phyloP scores from a whole-genome alignment of 179 eudicot genomes.

The Pouteria campechiana region DNA sequence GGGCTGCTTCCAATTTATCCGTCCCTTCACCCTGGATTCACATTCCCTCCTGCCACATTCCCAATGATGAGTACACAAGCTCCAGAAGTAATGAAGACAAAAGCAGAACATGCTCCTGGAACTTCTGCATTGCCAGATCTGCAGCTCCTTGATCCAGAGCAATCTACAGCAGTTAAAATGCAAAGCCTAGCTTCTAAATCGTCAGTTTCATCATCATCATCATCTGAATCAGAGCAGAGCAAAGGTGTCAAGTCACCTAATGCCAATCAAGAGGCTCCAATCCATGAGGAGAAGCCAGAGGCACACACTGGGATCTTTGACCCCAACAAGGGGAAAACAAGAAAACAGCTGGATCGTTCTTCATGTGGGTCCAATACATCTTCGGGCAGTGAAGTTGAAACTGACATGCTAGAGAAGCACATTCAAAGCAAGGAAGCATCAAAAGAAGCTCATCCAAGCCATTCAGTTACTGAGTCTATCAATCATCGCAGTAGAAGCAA shows the following conservation, averaged over 20 bases:
- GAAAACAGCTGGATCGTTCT: constrained; percentile 77
- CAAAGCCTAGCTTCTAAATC: constrained; percentile 37
- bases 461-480: constrained; percentile 28
- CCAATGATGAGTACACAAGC: constrained; percentile 20
- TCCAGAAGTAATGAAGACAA: constrained; percentile 15
- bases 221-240: constrained; percentile 45
- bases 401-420: constrained; percentile 60
- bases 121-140: constrained; percentile 22
- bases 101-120: constrained; percentile 23
- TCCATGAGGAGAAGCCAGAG: constrained; percentile 26
- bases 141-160: constrained; percentile 31
- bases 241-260: constrained; percentile 27
- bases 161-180: constrained; percentile 29
- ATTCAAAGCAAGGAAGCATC: constrained; percentile 36
- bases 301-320: constrained; percentile 28
- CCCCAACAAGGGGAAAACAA: constrained; percentile 30
- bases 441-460: constrained; percentile 40
- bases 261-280: constrained; percentile 14
- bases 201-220: constrained; percentile 25
- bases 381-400: constrained; percentile 86
- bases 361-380: constrained; percentile 94
- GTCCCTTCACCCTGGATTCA: constrained; percentile 43
- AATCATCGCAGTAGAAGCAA: constrained; percentile 50
- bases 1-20: constrained; percentile 64
- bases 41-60: constrained; percentile 30